These are phyloP conservation scores for Dalbergia cultrata DNA, from an alignment of 306 rosid genomes.

Conservation along the genomic window DNA sequence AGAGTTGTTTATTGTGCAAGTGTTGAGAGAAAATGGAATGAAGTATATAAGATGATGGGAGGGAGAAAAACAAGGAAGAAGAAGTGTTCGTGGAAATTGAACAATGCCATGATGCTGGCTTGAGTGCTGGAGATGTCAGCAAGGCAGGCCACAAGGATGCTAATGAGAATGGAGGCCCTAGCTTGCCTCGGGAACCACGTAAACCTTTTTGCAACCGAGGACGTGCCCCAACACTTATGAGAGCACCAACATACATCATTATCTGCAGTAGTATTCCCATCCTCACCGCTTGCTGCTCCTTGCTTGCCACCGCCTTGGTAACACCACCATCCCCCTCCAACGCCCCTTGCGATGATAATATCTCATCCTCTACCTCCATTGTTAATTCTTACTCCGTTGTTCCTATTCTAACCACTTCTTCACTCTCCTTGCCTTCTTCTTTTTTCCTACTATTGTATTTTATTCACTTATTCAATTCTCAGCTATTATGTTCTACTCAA, in stretches of 20 bases:
- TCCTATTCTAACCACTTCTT: too few species aligned
- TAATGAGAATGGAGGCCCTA: conserved; percentile 84
- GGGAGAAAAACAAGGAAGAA: conserved; percentile 82
- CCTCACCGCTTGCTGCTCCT: conserved; percentile 88
- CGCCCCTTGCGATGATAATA: conserved; percentile 57
- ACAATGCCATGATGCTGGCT: conserved; percentile 78
- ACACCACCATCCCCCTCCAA: neutral
- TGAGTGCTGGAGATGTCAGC: conserved; percentile 78
- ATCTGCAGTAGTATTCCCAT: conserved; percentile 88
- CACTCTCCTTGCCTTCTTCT: too few species aligned
- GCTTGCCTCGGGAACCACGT: conserved; percentile 91
- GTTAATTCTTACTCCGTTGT: too few species aligned
- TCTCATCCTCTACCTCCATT: conserved; percentile 40
- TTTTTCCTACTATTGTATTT: too few species aligned
- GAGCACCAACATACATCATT: conserved; percentile 86
- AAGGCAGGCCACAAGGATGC: conserved; percentile 76
- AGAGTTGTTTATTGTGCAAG: neutral
- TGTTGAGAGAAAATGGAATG: neutral
- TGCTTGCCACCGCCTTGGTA: conserved; percentile 25
- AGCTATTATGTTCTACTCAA: too few species aligned
- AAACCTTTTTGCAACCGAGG: conserved; percentile 80
- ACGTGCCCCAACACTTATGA: conserved; percentile 84
- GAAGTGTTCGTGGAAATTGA: conserved; percentile 88
- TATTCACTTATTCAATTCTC: too few species aligned
- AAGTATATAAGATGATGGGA: conserved; percentile 81